Conservation (phyloP, 2,329 filamentous ascomycete genomes). For the Aspergillus uvarum region DNA sequence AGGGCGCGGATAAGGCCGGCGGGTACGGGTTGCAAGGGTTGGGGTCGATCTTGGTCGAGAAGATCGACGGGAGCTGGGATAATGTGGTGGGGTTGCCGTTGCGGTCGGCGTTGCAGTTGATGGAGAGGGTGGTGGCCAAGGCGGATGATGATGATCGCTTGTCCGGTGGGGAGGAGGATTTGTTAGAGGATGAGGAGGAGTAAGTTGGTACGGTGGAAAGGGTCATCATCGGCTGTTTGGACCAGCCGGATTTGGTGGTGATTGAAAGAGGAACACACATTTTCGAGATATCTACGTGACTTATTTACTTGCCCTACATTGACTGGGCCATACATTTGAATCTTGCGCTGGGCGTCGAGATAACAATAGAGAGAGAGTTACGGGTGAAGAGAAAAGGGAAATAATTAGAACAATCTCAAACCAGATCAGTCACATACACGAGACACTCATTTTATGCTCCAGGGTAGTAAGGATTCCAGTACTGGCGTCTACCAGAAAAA, state of each 20-base stretch:
- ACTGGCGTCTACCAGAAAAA: constrained; percentile 17
- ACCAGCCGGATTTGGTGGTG: neutral
- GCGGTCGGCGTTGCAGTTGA: constrained; percentile 71
- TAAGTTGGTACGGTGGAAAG: neutral
- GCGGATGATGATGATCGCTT: constrained; percentile 64
- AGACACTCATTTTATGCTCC: constrained; percentile 22
- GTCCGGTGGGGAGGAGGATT: constrained; percentile 23
- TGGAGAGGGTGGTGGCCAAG: constrained; percentile 81
- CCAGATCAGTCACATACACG: constrained; percentile 10
- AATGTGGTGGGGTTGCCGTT: constrained; percentile 92
- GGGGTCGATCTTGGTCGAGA: constrained; percentile 82
- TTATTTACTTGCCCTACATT: neutral
- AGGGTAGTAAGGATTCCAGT: constrained; percentile 15
- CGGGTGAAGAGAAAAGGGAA: neutral
- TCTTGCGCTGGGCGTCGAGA: constrained; percentile 13
- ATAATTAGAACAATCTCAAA: constrained; percentile 4
- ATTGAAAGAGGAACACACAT: constrained; percentile 2
- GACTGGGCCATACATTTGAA: constrained; percentile 5
- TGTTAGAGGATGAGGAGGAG: constrained; percentile 36
- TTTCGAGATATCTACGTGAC: neutral
- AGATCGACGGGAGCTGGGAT: constrained; percentile 84
- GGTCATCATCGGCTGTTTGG: constrained; percentile 8
- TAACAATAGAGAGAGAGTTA: neutral
- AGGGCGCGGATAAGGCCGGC: constrained; percentile 94
- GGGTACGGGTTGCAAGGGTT: constrained; percentile 93